Evolutionary conservation across 495 filamentous ascomycete genomes (phyloP).

Genomic region (Tuber aestivum): DNA sequence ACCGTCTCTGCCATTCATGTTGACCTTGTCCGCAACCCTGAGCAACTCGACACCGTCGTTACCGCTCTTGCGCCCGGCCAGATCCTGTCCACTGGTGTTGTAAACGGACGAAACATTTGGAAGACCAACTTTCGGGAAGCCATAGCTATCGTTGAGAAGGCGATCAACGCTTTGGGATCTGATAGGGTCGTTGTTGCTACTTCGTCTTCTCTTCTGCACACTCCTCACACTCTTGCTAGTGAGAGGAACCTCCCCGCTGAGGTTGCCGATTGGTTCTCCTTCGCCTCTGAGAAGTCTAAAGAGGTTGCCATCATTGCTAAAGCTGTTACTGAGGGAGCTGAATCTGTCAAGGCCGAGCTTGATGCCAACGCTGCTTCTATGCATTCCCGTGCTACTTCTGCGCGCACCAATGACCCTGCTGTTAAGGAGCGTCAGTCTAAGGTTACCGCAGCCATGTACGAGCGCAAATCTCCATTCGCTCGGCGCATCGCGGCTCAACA

Average conservation of each 20-base stretch:
- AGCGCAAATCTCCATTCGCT: constrained; percentile 83
- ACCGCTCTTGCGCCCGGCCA: constrained; percentile 74
- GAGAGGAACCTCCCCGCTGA: constrained; percentile 95
- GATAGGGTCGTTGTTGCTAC: constrained; percentile 94
- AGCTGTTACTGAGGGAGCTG: constrained; percentile 85
- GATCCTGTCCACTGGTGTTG: constrained; percentile 85
- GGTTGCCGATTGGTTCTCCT: constrained; percentile 96
- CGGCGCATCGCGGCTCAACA: constrained; percentile 77
- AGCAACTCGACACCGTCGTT: constrained; percentile 81
- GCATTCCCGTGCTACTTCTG: constrained; percentile 78
- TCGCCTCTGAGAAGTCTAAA: constrained; percentile 86
- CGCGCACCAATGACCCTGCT: constrained; percentile 88
- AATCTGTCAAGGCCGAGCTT: constrained; percentile 73
- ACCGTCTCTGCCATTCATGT: constrained; percentile 78
- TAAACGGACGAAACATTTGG: constrained; percentile 99
- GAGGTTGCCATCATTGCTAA: constrained; percentile 93
- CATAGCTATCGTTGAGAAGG: constrained; percentile 79
- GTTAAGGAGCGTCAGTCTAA: constrained; percentile 91
- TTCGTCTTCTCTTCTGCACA: constrained; percentile 94
- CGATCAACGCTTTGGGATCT: constrained; percentile 87
- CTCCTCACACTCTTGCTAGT: constrained; percentile 90
- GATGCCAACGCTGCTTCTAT: constrained; percentile 92
- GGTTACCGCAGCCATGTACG: constrained; percentile 76
- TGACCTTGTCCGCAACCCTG: constrained; percentile 93
- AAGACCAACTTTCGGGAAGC: constrained; percentile 95